A percentile compares a stretch with the other conserved stretches of the same genome.
phyloP scores from a whole-genome alignment of 345 rosid species.

The Populus davidiana region DNA sequence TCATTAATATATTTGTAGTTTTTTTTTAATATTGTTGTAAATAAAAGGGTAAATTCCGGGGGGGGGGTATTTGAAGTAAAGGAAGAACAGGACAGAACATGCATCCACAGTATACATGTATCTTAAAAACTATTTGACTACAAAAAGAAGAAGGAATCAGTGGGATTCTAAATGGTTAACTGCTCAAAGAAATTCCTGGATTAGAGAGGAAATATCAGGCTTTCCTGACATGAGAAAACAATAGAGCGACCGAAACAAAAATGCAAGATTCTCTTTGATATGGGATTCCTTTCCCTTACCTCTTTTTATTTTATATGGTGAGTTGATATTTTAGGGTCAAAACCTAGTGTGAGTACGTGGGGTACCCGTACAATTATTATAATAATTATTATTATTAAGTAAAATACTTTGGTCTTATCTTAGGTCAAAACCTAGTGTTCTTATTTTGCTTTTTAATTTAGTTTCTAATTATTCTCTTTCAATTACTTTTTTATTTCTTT shows the following conservation, averaged over 20 bases:
- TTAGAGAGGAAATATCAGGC: not conserved
- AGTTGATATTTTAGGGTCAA: not conserved
- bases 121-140: not conserved
- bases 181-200: not conserved
- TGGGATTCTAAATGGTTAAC: not conserved
- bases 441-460: no score
- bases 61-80: not conserved
- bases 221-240: conserved; percentile 10
- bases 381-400: no score
- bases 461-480: no score
- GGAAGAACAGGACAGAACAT: not conserved
- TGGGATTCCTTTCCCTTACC: not conserved
- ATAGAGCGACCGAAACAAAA: not conserved
- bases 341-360: not conserved
- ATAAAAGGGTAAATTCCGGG: not conserved
- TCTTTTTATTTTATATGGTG: not conserved
- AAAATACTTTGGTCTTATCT: no score
- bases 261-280: not conserved
- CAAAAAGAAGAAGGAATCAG: not conserved
- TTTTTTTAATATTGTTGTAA: not conserved
- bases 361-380: not conserved
- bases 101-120: no score
- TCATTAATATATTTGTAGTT: not conserved
- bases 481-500: no score
- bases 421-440: no score